phyloP scores from a whole-genome alignment of 257 asterid genomes.

The Solanum chaucha region DNA sequence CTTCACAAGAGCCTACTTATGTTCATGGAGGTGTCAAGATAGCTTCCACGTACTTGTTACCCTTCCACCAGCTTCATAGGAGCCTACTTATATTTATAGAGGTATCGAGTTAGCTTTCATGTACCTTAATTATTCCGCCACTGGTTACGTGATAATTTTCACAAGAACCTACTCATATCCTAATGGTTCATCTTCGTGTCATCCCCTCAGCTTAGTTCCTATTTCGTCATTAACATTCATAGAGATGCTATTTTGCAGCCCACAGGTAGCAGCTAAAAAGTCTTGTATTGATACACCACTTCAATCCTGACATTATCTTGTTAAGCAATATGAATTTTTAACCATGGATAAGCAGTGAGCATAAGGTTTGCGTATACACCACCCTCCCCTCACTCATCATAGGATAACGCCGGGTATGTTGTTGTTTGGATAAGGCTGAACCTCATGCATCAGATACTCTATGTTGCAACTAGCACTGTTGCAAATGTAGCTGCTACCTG shows the following conservation, averaged over 20 bases:
- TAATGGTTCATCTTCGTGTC: not conserved
- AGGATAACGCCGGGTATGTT: not conserved
- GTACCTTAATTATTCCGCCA: not conserved
- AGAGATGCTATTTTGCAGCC: not conserved
- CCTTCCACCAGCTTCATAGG: not conserved
- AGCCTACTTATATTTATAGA: too few species aligned
- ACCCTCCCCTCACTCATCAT: not conserved
- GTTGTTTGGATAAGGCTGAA: not conserved
- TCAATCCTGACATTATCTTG: not conserved
- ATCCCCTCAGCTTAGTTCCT: not conserved
- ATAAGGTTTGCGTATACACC: not conserved
- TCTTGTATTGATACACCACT: not conserved
- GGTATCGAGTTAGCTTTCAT: not conserved
- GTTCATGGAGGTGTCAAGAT: not conserved
- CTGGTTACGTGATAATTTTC: not conserved
- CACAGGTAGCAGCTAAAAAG: not conserved
- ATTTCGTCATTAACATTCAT: not conserved
- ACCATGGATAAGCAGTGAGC: not conserved
- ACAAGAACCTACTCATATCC: not conserved
- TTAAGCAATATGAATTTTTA: not conserved
- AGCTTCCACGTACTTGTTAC: not conserved
- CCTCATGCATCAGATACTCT: not conserved
- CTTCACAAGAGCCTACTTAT: not conserved
- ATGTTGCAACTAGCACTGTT: not conserved
- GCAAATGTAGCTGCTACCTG: not conserved